These are phyloP conservation scores for Ceratocystis alfenasii DNA, from an alignment of 2,329 filamentous ascomycete species.

Conservation along the genomic window DNA sequence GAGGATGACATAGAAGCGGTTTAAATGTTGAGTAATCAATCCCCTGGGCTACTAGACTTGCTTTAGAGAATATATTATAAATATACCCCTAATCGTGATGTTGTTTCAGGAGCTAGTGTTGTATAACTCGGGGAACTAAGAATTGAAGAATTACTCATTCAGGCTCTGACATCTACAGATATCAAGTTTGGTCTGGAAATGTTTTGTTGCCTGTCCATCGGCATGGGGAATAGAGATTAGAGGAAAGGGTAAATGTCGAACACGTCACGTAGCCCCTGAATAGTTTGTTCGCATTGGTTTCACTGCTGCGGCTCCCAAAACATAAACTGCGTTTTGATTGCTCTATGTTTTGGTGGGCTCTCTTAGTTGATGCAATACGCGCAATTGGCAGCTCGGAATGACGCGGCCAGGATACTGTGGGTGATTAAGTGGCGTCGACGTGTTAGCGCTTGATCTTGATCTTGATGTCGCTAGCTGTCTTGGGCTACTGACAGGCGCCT, in stretches of 20 bases:
- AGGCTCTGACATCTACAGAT: too few species aligned
- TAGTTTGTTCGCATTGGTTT: not conserved
- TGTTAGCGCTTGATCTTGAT: constrained; percentile 1
- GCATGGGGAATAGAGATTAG: too few species aligned
- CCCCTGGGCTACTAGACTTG: too few species aligned
- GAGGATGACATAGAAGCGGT: too few species aligned
- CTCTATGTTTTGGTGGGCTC: not conserved
- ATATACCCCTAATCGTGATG: too few species aligned
- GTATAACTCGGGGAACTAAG: too few species aligned
- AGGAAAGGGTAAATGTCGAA: not conserved
- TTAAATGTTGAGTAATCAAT: too few species aligned
- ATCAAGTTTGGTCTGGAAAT: too few species aligned
- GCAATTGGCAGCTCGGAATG: not conserved
- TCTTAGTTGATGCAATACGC: not conserved
- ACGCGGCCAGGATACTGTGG: not conserved
- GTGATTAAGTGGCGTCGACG: not conserved
- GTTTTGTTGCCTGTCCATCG: too few species aligned
- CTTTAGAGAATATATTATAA: too few species aligned
- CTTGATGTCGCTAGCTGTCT: not conserved
- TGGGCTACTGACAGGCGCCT: not conserved
- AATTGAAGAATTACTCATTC: too few species aligned
- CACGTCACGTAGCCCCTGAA: not conserved
- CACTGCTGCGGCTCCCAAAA: not conserved
- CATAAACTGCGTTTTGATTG: not conserved
- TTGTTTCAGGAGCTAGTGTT: too few species aligned